Evolutionary conservation across 2,329 filamentous ascomycete genomes (phyloP).

Genomic region (Colletotrichum liaoningense): DNA sequence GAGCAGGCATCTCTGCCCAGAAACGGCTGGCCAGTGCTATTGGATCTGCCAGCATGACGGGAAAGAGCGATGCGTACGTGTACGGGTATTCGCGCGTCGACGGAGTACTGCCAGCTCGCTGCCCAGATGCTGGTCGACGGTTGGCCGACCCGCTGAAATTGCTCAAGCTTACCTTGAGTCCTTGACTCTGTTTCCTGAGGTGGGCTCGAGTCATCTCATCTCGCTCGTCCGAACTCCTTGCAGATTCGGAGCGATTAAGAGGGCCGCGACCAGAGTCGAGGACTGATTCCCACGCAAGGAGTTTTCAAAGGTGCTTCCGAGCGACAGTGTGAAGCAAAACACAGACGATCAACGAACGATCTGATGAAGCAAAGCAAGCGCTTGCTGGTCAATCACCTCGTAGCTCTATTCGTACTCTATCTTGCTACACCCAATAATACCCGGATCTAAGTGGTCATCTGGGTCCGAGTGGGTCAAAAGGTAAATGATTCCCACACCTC

Average conservation of each 20-base stretch:
- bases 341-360: constrained; percentile 6
- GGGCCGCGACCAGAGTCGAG: constrained; percentile 1
- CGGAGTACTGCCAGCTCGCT: constrained; percentile 4
- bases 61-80: constrained; percentile 15
- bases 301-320: not conserved
- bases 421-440: not conserved
- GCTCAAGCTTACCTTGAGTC: constrained; percentile 20
- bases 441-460: constrained; percentile 9
- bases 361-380: constrained; percentile 3
- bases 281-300: not conserved
- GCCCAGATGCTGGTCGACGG: not conserved
- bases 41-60: not conserved
- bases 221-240: constrained; percentile 32
- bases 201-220: constrained; percentile 30
- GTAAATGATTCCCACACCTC: constrained; percentile 19
- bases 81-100: not conserved
- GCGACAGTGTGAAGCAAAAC: constrained; percentile 1
- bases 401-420: not conserved
- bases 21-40: constrained; percentile 5
- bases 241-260: constrained; percentile 13
- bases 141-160: constrained; percentile 13
- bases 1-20: constrained; percentile 4
- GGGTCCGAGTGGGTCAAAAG: not conserved
- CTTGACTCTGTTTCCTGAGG: constrained; percentile 8
- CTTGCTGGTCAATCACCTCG: not conserved